These are phyloP conservation scores for Cryptococcus amylolentus DNA, from an alignment of 1,284 basidiomycete species.

Conservation along the genomic window DNA sequence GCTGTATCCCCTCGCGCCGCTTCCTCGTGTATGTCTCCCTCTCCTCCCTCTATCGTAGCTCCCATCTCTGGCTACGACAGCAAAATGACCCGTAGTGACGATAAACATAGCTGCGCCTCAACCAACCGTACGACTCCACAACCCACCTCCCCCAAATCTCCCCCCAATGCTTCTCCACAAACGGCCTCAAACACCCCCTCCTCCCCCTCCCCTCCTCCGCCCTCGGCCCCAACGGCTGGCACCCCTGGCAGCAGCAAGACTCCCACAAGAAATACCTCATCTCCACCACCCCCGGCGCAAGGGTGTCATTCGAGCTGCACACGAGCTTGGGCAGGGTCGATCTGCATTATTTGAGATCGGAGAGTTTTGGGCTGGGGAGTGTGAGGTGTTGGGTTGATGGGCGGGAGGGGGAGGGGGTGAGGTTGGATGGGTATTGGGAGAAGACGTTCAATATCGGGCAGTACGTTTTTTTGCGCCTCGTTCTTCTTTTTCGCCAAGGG, in stretches of 20 bases:
- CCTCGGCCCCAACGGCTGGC: slow-evolving; percentile 33
- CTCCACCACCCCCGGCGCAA: slow-evolving; percentile 36
- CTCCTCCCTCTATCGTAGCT: neutral
- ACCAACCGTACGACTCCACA: slow-evolving; percentile 22
- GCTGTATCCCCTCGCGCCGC: slow-evolving; percentile 22
- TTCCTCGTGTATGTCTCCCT: slow-evolving; percentile 26
- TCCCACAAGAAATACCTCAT: slow-evolving; percentile 41
- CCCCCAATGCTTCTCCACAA: slow-evolving; percentile 37
- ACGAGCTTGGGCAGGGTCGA: slow-evolving; percentile 32
- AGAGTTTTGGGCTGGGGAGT: slow-evolving; percentile 32
- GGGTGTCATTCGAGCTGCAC: slow-evolving; percentile 31
- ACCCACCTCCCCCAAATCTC: slow-evolving; percentile 15
- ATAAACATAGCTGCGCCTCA: slow-evolving; percentile 20
- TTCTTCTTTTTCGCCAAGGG: neutral
- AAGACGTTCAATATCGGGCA: slow-evolving; percentile 11
- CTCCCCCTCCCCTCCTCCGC: slow-evolving; percentile 10
- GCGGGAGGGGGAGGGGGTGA: slow-evolving; percentile 9
- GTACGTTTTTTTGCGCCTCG: neutral
- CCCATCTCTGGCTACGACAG: too few species aligned
- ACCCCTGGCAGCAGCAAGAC: too few species aligned
- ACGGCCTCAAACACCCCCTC: slow-evolving; percentile 26
- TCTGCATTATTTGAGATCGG: slow-evolving; percentile 38
- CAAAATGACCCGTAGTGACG: neutral
- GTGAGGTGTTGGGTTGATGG: slow-evolving; percentile 44
- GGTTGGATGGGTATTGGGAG: slow-evolving; percentile 38